A percentile compares a stretch with the other conserved stretches of the same genome.
phyloP scores from a whole-genome alignment of 371 early-diverging fungal species.

The Rhizopus stolonifer region DNA sequence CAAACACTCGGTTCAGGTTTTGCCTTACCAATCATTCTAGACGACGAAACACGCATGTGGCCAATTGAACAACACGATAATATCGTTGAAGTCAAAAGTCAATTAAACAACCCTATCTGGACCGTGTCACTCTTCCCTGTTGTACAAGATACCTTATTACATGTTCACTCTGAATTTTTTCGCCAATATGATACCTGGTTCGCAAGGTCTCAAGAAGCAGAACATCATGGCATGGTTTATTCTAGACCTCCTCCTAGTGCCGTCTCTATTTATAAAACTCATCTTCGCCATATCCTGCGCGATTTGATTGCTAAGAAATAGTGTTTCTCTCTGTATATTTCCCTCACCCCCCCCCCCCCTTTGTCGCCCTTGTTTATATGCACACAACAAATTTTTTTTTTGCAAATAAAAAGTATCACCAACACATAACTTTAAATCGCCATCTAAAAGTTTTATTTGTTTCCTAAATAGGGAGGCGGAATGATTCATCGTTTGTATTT shows the following conservation, averaged over 20 bases:
- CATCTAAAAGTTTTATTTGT: too few species aligned
- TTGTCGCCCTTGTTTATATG: not conserved
- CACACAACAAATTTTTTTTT: too few species aligned
- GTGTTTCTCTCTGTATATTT: too few species aligned
- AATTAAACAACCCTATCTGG: conserved; percentile 57
- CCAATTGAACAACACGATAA: conserved; percentile 76
- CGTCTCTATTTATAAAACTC: conserved; percentile 63
- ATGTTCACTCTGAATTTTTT: conserved; percentile 68
- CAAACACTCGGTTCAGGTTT: conserved; percentile 51
- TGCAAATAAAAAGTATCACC: too few species aligned
- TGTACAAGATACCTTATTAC: conserved; percentile 58
- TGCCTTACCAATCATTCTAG: conserved; percentile 66
- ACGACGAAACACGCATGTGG: conserved; percentile 80
- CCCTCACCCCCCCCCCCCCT: not conserved
- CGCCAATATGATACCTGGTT: conserved; percentile 52
- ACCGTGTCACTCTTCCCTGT: conserved; percentile 70
- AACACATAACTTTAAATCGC: too few species aligned
- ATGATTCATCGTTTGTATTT: not conserved
- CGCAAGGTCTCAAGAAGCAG: conserved; percentile 38
- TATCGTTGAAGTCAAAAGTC: conserved; percentile 73
- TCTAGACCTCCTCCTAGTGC: conserved; percentile 47
- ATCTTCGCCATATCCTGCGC: conserved; percentile 57
- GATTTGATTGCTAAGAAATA: conserved; percentile 49
- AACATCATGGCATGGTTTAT: conserved; percentile 28
- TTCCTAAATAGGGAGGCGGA: too few species aligned